Conservation (phyloP, 257 asterid species). For the Jasminum sambac region DNA sequence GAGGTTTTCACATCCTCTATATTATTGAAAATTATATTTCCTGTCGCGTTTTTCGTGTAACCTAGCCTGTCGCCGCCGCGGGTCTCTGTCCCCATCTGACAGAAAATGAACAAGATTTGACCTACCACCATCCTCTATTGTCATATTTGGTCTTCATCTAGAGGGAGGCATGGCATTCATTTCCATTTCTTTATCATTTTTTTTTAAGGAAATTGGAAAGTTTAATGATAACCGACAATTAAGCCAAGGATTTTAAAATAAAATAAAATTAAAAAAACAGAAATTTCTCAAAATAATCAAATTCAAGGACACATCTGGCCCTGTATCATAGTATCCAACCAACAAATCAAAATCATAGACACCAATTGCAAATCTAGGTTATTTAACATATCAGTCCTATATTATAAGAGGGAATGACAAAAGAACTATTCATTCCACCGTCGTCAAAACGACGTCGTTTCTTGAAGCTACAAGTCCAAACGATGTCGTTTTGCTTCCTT, state of each 20-base stretch:
- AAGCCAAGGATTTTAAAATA: background rate
- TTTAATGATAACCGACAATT: constrained; percentile 2
- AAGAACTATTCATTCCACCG: too few relatives aligned
- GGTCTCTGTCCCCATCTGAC: background rate
- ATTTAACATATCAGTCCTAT: too few relatives aligned
- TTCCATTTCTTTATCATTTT: constrained; percentile 1
- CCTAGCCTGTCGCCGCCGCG: too few relatives aligned
- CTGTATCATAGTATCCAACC: background rate
- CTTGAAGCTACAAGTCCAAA: too few relatives aligned
- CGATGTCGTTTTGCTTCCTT: too few relatives aligned
- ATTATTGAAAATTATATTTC: too few relatives aligned
- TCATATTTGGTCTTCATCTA: constrained; percentile 14
- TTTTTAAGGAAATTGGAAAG: background rate
- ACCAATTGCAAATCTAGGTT: background rate
- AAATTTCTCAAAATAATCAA: background rate
- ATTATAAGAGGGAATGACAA: too few relatives aligned
- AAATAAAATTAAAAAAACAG: background rate
- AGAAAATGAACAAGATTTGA: constrained; percentile 9
- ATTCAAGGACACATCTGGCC: background rate
- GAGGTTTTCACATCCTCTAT: too few relatives aligned
- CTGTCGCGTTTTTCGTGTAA: too few relatives aligned
- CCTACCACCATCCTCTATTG: constrained; percentile 14
- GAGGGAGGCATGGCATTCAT: background rate
- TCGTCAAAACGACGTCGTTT: too few relatives aligned
- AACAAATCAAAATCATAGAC: background rate